Base-by-base conservation (phyloP, 306 rosid genomes). In the Aeschynomene evenia region DNA sequence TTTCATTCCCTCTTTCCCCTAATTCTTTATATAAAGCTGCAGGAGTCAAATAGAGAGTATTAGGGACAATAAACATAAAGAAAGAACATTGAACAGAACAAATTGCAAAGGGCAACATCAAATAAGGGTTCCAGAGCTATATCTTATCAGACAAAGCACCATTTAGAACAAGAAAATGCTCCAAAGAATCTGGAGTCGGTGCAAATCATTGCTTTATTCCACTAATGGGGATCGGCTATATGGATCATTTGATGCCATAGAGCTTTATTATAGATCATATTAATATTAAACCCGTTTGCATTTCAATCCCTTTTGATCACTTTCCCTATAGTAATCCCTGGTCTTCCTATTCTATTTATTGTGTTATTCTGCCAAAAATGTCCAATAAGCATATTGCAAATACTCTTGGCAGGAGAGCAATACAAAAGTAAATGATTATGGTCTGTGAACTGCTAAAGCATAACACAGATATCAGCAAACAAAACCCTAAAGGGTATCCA, bases 1-100 rank as follows among this genome's bases (percentile, higher is more conserved):
- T 84, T 85, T 90, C 95, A 67, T 83, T 91, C 56, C 98, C 98
- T 72, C 76, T 82, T 69, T 94, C 98, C 66, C 96, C 96, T 50
- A 94, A 77, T 74, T 94, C 97, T 79, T 82, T 84, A 85, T 90
- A 94, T 57, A 90, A 85, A 34, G 80, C 98, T 94, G 84, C 80
- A 68, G 79, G 53, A 72, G 66, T 60, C 59, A 20, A 64, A 31
- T 36, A 28, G 39, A 58, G 56, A 79, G 56, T 33, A 20, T 20
- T 23, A 54, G 57, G 34, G 55, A 40, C 4, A 18, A 42, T 26
- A 28, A 24, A 37, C 5, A 15, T 18, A 18, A 63, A 28, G 26
- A n/a, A 33, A n/a, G 39, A n/a, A 48, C 22, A 57, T 45, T 9
- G 4, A 36, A 33, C 3, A 6, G 1, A 40, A 40, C 0, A 11